A percentile compares a stretch with the other conserved stretches of the same genome.
Evolutionary conservation across 2,329 filamentous ascomycete genomes (phyloP).

Genomic region (Coleophoma cylindrospora): DNA sequence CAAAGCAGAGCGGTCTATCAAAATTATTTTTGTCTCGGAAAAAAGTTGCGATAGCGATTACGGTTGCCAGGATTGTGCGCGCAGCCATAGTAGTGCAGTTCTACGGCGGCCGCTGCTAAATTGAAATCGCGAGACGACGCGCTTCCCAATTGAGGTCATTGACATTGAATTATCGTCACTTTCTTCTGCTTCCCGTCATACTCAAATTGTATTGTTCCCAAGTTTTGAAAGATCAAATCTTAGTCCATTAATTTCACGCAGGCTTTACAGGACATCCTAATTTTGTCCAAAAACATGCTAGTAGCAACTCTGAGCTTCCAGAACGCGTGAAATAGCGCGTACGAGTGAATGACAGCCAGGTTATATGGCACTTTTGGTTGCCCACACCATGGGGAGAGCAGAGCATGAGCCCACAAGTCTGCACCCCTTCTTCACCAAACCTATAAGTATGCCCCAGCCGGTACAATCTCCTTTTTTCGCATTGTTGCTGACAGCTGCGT

Average conservation of each 20-base stretch:
- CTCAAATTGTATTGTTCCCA: no score
- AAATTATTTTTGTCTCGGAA: not conserved
- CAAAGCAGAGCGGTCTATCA: not conserved
- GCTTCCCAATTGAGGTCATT: not conserved
- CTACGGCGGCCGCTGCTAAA: slow-evolving; percentile 9
- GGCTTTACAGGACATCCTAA: not conserved
- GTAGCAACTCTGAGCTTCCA: slow-evolving; percentile 2
- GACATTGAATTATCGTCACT: no score
- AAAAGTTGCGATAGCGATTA: slow-evolving; percentile 5
- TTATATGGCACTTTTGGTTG: slow-evolving; percentile 23
- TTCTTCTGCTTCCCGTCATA: no score
- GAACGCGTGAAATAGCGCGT: slow-evolving; percentile 22
- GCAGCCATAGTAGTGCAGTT: no score
- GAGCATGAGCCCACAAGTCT: slow-evolving; percentile 20
- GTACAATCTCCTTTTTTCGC: no score
- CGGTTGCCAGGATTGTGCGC: no score
- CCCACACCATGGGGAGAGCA: slow-evolving; percentile 22
- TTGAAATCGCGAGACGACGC: not conserved
- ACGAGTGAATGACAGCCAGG: slow-evolving; percentile 2
- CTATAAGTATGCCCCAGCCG: slow-evolving; percentile 14
- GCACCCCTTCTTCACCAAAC: slow-evolving; percentile 26
- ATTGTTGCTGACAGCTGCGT: no score
- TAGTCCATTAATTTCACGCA: no score
- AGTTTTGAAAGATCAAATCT: no score
- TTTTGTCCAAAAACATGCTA: slow-evolving; percentile 3